A percentile compares a stretch with the other conserved stretches of the same genome.
These are phyloP conservation scores for Daldinia sp. DNA, from an alignment of 2,329 filamentous ascomycete species.

Conservation along the genomic window DNA sequence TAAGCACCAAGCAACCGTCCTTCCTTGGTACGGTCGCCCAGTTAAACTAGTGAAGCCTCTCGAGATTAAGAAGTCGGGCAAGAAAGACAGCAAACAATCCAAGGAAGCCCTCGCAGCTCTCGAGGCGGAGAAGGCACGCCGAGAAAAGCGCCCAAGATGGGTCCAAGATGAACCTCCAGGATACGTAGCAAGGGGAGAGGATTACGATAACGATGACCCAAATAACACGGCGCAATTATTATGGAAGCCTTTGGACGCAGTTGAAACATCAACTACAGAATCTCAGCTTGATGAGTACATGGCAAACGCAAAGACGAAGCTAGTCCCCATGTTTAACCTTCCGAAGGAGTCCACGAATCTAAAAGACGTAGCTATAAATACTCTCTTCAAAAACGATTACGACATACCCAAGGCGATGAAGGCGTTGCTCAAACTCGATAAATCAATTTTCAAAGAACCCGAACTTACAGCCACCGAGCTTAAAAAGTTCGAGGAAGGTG, in stretches of 20 bases:
- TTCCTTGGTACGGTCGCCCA: conserved; percentile 83
- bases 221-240: conserved; percentile 77
- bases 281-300: conserved; percentile 80
- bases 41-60: conserved; percentile 90
- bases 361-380: conserved; percentile 80
- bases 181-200: conserved; percentile 85
- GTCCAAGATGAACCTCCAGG: conserved; percentile 89
- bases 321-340: conserved; percentile 69
- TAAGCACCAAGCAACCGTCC: conserved; percentile 87
- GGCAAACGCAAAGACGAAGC: conserved; percentile 69
- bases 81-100: conserved; percentile 78
- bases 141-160: conserved; percentile 89
- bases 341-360: conserved; percentile 84
- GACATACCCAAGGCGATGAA: conserved; percentile 75
- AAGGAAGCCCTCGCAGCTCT: conserved; percentile 82
- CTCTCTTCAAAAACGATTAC: conserved; percentile 77
- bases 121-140: conserved; percentile 81
- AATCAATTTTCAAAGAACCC: conserved; percentile 82
- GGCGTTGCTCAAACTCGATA: conserved; percentile 72
- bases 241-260: conserved; percentile 77
- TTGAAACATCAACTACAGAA: conserved; percentile 56
- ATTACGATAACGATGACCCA: conserved; percentile 74
- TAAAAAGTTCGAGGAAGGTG: conserved; percentile 91
- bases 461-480: conserved; percentile 78
- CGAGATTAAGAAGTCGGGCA: conserved; percentile 83